phyloP scores from a whole-genome alignment of 2,329 filamentous ascomycete species.

The Arthrocladium fulminans region DNA sequence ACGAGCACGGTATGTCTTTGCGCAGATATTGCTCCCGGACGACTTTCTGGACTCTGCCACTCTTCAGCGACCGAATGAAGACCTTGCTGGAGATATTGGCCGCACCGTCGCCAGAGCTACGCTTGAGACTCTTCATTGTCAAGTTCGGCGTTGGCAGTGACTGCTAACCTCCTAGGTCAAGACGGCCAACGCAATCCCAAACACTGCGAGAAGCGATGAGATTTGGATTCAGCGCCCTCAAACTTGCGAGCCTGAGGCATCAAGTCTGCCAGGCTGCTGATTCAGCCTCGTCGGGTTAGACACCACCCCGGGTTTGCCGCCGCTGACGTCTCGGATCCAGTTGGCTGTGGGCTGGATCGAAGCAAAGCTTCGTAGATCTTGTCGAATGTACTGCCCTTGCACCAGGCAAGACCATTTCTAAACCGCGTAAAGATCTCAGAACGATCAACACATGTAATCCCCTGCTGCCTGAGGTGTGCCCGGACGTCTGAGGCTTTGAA shows the following conservation, averaged over 20 bases:
- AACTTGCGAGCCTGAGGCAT: not conserved
- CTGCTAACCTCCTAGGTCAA: not conserved
- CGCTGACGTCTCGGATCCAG: not conserved
- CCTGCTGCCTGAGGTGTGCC: not conserved
- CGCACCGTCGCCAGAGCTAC: slow-evolving; percentile 45
- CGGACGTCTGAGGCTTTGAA: not conserved
- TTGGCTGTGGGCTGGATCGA: not conserved
- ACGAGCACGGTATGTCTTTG: slow-evolving; percentile 95
- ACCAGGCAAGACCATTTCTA: not conserved
- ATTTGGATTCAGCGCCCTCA: no score
- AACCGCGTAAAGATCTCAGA: not conserved
- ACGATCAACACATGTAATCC: not conserved
- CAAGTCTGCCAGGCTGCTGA: no score
- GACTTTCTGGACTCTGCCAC: slow-evolving; percentile 97
- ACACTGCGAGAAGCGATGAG: not conserved
- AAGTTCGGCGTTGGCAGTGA: not conserved
- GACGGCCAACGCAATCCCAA: not conserved
- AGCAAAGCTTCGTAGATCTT: not conserved
- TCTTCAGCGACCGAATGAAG: slow-evolving; percentile 88
- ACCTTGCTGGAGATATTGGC: slow-evolving; percentile 83
- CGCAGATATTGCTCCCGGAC: slow-evolving; percentile 92
- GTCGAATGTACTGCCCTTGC: not conserved
- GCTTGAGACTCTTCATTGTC: slow-evolving; percentile 54
- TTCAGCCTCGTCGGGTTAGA: no score
- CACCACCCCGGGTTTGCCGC: no score